Conservation (phyloP, 371 early-diverging fungal genomes). For the Apophysomyces variabilis region DNA sequence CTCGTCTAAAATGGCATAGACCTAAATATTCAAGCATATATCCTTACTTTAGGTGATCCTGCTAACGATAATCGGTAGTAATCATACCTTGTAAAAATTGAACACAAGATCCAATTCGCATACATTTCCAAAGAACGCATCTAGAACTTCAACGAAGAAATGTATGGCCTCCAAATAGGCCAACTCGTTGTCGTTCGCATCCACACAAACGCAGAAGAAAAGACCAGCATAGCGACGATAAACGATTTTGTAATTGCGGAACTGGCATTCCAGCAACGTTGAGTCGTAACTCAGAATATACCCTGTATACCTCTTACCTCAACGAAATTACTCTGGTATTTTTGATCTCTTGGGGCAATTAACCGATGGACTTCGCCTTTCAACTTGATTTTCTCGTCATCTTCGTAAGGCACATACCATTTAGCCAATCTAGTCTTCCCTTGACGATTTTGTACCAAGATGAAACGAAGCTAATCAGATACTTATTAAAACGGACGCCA, state of each 20-base stretch:
- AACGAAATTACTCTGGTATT: conserved; percentile 95
- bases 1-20: conserved; percentile 97
- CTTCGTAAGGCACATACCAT: conserved; percentile 94
- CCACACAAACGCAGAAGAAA: conserved; percentile 97
- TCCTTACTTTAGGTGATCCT: too few species aligned
- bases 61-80: too few species aligned
- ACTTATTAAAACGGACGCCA: too few species aligned
- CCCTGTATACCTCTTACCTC: conserved; percentile 64
- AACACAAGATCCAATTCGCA: conserved; percentile 98
- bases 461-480: conserved; percentile 82
- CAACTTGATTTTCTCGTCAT: conserved; percentile 92
- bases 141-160: conserved; percentile 97
- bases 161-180: conserved; percentile 95
- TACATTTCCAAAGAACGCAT: conserved; percentile 97
- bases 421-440: conserved; percentile 96
- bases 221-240: conserved; percentile 97
- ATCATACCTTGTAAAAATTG: conserved; percentile 89
- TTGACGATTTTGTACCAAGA: conserved; percentile 96
- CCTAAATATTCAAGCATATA: conserved; percentile 47
- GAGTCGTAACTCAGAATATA: too few species aligned
- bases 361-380: conserved; percentile 95
- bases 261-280: conserved; percentile 44
- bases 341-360: conserved; percentile 95
- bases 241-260: conserved; percentile 93
- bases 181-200: conserved; percentile 96